These are phyloP conservation scores for Blastomyces emzantsi DNA, from an alignment of 2,329 filamentous ascomycete genomes.

Conservation along the genomic window DNA sequence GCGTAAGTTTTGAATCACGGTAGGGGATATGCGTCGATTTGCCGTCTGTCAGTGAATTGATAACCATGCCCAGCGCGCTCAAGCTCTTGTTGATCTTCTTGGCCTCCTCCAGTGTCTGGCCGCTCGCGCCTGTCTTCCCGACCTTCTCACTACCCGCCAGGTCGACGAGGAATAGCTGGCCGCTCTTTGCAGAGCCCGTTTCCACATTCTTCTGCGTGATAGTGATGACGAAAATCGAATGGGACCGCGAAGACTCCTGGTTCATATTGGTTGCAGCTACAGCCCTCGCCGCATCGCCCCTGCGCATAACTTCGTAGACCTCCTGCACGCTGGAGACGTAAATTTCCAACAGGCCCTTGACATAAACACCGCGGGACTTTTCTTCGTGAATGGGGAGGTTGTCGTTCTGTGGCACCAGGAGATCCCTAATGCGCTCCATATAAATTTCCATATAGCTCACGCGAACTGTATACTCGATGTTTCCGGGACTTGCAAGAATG, in stretches of 20 bases:
- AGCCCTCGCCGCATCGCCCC: slow-evolving; percentile 80
- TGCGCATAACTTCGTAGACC: slow-evolving; percentile 93
- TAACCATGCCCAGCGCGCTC: slow-evolving; percentile 97
- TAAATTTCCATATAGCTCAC: slow-evolving; percentile 99
- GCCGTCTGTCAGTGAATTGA: slow-evolving; percentile 92
- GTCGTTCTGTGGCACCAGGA: slow-evolving; percentile 86
- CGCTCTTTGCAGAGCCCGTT: slow-evolving; percentile 90
- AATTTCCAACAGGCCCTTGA: slow-evolving; percentile 88
- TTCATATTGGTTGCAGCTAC: slow-evolving; percentile 99
- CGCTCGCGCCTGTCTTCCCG: slow-evolving; percentile 94
- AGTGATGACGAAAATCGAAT: slow-evolving; percentile 96
- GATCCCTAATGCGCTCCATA: slow-evolving; percentile 96
- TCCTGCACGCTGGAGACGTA: slow-evolving; percentile 94
- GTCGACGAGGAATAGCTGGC: slow-evolving; percentile 95
- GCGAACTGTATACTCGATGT: slow-evolving; percentile 96
- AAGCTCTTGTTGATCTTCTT: slow-evolving; percentile 99
- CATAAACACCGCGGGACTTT: slow-evolving; percentile 91
- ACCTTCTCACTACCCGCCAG: slow-evolving; percentile 97
- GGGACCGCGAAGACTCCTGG: slow-evolving; percentile 92
- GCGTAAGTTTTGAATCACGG: slow-evolving; percentile 93
- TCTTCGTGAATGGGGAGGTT: slow-evolving; percentile 98
- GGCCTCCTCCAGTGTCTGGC: slow-evolving; percentile 93
- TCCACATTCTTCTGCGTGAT: slow-evolving; percentile 97
- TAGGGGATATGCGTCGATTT: slow-evolving; percentile 96
- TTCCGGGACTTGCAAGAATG: slow-evolving; percentile 82